Evolutionary conservation across 768 basidiomycete genomes (phyloP).

Genomic region (Bullera alba): DNA sequence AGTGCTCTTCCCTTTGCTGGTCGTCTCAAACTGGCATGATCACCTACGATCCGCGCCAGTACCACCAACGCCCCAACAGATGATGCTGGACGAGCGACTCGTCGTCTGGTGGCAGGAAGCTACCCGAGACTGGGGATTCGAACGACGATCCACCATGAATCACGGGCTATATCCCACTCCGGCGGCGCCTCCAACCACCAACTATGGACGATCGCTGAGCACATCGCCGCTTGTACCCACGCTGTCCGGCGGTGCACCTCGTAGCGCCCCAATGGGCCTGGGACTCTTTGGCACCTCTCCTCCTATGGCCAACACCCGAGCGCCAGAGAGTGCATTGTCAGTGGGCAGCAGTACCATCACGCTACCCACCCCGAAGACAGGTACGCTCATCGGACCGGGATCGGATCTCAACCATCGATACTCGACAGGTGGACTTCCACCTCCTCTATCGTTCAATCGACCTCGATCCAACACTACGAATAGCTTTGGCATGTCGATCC

Average conservation of each 20-base stretch:
- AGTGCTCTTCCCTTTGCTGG: conserved; percentile 41
- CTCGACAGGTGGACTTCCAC: no score
- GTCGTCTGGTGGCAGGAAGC: conserved; percentile 30
- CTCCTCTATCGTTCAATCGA: no score
- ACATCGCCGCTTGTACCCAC: no score
- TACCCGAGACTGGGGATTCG: conserved; percentile 28
- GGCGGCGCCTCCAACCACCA: no score
- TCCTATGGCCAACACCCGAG: no score
- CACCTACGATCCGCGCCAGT: conserved; percentile 18
- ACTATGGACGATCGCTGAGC: no score
- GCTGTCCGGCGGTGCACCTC: no score
- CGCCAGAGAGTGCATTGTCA: neutral
- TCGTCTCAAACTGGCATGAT: conserved; percentile 40
- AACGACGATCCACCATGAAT: conserved; percentile 13
- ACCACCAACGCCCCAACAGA: conserved; percentile 12
- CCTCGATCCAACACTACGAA: no score
- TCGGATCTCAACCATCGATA: neutral
- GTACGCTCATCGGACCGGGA: neutral
- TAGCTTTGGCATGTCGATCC: no score
- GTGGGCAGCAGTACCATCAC: neutral
- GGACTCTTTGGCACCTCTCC: neutral
- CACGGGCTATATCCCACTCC: conserved; percentile 18
- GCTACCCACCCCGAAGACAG: neutral
- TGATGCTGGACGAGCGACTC: conserved; percentile 22
- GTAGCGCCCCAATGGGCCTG: no score